Evolutionary conservation across 2,329 filamentous ascomycete species (phyloP), one percentile per base, ranked within the genome.

Genomic region (Dactylellina haptotyla): DNA sequence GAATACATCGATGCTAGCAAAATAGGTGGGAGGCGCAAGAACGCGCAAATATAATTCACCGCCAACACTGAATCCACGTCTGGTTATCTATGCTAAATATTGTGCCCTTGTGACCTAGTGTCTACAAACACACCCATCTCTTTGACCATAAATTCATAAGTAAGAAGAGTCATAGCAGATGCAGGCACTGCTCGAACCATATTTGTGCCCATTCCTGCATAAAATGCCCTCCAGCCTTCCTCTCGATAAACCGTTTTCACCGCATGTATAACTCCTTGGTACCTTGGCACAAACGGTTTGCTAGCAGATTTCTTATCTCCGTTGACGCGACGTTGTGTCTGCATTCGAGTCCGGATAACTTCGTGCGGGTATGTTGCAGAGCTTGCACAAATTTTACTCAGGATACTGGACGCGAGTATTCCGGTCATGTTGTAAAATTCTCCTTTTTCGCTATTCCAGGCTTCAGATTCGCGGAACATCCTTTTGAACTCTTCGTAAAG

Each of bases 341-440:
- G 95, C 65, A 99, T 83, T 70, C 95, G 86, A 54, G 95, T 99
- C 46, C 95, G 89, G 57, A 99, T 89, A 16, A 99, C 95, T 82
- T 99, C 95, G 80, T 99, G 95, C 0, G 95, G 95, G 80, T 99
- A 99, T 16, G 95, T 99, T 6, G 93, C 91, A 53, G 92, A 95
- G 80, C 93, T 97, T 32, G 95, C 95, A 79, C 95, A 89, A 53
- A 97, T 87, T 82, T 99, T 99, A 83, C 93, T 97, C 57, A 99
- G 82, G 75, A 98, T 92, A 10, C 93, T 97, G 34, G 95, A 94
- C 10, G 89, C 88, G 8, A 96, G 85, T 71, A 98, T 92, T 37
- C 94, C 94, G 50, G 90, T 77, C 87, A 91, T 95, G 76, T 97
- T 86, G 25, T 87, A 82, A 51, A 83, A 82, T 63, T 86, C 84